phyloP scores from a whole-genome alignment of 2,329 filamentous ascomycete species.

The Penicillium corylophilum region DNA sequence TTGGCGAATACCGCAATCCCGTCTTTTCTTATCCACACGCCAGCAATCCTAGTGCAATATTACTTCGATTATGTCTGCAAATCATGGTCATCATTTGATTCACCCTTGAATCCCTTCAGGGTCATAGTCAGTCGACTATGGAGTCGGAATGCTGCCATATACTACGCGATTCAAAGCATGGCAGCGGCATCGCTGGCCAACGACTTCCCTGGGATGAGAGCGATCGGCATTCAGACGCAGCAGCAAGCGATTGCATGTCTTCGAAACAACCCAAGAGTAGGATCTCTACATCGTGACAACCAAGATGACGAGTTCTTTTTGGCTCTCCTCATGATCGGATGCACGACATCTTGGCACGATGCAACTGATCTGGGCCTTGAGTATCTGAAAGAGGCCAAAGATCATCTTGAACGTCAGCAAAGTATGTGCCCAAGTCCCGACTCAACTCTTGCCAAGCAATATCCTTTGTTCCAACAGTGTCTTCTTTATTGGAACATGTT shows the following conservation, averaged over 20 bases:
- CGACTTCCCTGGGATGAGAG: constrained; percentile 22
- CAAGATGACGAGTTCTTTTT: constrained; percentile 24
- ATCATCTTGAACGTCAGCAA: constrained; percentile 19
- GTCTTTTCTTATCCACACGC: constrained; percentile 22
- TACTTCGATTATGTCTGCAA: constrained; percentile 26
- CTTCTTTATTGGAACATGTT: constrained; percentile 24
- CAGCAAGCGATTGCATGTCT: constrained; percentile 26
- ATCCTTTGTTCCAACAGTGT: constrained; percentile 23
- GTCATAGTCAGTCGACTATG: constrained; percentile 21
- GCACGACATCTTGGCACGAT: constrained; percentile 23
- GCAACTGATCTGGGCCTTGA: constrained; percentile 19
- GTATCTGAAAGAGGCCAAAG: constrained; percentile 23
- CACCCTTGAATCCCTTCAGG: constrained; percentile 23
- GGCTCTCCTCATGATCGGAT: constrained; percentile 23
- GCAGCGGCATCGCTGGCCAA: constrained; percentile 24
- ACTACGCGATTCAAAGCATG: constrained; percentile 28
- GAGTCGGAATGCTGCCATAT: constrained; percentile 24
- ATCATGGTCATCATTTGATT: constrained; percentile 25
- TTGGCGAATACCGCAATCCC: constrained; percentile 18
- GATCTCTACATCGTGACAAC: constrained; percentile 14
- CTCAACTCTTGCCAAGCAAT: constrained; percentile 20
- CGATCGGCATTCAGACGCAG: constrained; percentile 22
- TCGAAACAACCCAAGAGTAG: constrained; percentile 15
- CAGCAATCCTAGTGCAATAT: constrained; percentile 23
- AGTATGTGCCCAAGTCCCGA: constrained; percentile 15